phyloP scores from a whole-genome alignment of 139 green algal species.

The Closterium sp. region DNA sequence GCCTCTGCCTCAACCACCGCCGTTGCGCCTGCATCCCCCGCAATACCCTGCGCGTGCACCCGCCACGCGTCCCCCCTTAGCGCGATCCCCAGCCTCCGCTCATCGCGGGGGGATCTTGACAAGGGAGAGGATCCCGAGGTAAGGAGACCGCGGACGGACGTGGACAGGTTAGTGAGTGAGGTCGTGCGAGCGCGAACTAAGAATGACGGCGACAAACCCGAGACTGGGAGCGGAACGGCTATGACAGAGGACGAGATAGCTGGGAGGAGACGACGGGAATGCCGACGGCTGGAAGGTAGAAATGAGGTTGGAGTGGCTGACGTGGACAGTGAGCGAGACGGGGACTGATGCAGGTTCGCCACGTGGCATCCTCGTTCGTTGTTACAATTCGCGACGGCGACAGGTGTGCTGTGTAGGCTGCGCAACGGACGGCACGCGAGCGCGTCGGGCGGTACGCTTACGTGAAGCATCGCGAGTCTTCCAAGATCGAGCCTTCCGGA shows the following conservation, averaged over 20 bases:
- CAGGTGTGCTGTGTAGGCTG: not conserved
- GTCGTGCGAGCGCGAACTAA: not conserved
- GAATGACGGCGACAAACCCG: not conserved
- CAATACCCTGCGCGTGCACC: not conserved
- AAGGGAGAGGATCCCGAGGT: not conserved
- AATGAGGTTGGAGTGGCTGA: not conserved
- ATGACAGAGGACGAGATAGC: too few species aligned
- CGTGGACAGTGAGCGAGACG: not conserved
- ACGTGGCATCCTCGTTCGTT: too few species aligned
- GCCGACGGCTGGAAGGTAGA: not conserved
- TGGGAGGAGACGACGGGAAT: not conserved
- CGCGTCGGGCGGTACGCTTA: not conserved
- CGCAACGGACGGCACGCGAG: not conserved
- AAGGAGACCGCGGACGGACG: not conserved
- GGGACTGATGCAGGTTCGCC: not conserved
- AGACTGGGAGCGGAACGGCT: not conserved
- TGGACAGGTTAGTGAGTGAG: not conserved
- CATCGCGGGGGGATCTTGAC: not conserved
- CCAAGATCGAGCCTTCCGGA: not conserved
- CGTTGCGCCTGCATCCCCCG: not conserved
- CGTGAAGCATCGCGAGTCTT: not conserved
- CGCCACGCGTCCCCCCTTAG: not conserved
- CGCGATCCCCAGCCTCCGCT: not conserved
- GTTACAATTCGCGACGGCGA: not conserved
- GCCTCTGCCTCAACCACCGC: not conserved